A percentile compares a stretch with the other conserved stretches of the same genome.
Conservation (phyloP, 2,329 filamentous ascomycete species). For the Myriangium duriaei region DNA sequence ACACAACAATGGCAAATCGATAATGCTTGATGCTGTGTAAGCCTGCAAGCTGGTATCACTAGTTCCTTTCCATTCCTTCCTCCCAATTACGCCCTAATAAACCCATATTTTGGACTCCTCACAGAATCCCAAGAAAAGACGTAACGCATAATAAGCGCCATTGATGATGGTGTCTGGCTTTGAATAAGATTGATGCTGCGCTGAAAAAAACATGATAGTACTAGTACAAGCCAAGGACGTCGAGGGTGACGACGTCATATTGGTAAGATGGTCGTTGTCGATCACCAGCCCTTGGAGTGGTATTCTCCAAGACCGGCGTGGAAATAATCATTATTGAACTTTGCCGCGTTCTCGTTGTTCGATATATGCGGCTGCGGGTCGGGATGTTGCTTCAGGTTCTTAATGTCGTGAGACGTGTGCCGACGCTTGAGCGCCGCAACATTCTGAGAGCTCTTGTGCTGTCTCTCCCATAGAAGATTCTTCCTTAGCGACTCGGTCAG, state of each 20-base stretch:
- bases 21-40: background rate
- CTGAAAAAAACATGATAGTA: constrained; percentile 7
- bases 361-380: constrained; percentile 44
- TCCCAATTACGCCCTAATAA: background rate
- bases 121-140: constrained; percentile 3
- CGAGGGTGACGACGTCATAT: too few species aligned
- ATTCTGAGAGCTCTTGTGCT: constrained; percentile 81
- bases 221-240: constrained; percentile 3
- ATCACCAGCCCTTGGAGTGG: constrained; percentile 73
- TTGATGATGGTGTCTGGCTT: constrained; percentile 8
- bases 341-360: constrained; percentile 33
- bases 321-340: constrained; percentile 77
- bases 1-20: background rate
- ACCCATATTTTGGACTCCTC: background rate
- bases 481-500: constrained; percentile 84
- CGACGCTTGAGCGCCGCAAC: constrained; percentile 81
- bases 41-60: background rate
- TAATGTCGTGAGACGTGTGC: constrained; percentile 82
- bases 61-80: background rate
- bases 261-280: background rate
- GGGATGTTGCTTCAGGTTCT: constrained; percentile 73
- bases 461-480: constrained; percentile 86
- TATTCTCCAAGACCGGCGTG: constrained; percentile 73
- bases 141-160: constrained; percentile 1
- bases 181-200: background rate